Evolutionary conservation across 2,329 filamentous ascomycete species (phyloP).

Genomic region (Exophiala alcalophila): DNA sequence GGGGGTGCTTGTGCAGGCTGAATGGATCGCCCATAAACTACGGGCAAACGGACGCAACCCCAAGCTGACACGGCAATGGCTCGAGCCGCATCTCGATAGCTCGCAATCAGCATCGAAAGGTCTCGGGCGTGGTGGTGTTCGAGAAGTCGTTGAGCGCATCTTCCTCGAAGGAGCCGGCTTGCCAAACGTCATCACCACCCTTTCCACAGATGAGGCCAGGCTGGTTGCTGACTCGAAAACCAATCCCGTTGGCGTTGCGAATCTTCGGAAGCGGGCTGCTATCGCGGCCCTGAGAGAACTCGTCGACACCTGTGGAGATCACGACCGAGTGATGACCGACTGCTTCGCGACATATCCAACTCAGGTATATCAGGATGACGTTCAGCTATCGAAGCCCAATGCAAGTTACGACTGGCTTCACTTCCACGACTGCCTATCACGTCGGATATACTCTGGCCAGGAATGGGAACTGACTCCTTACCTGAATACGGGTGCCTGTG

Average conservation of each 20-base stretch:
- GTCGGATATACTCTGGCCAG: conserved; percentile 74
- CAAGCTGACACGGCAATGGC: conserved; percentile 58
- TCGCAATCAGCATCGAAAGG: conserved; percentile 53
- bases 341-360: conserved; percentile 83
- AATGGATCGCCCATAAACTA: conserved; percentile 63
- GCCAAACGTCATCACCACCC: conserved; percentile 46
- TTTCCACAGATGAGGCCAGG: conserved; percentile 37
- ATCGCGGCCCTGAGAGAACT: conserved; percentile 59
- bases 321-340: conserved; percentile 62
- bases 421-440: conserved; percentile 83
- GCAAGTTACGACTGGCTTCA: conserved; percentile 90
- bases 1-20: conserved; percentile 61
- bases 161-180: conserved; percentile 65
- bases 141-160: conserved; percentile 64
- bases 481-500: conserved; percentile 78
- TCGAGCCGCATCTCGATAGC: conserved; percentile 57
- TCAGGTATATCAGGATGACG: conserved; percentile 90
- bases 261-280: conserved; percentile 58
- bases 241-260: conserved; percentile 54
- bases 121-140: conserved; percentile 60
- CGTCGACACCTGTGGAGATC: conserved; percentile 61
- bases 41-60: conserved; percentile 38
- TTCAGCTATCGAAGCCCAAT: conserved; percentile 81
- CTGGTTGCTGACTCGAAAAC: conserved; percentile 37
- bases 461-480: conserved; percentile 92